Conservation (phyloP, 345 rosid species). For the Erucastrum elatum region DNA sequence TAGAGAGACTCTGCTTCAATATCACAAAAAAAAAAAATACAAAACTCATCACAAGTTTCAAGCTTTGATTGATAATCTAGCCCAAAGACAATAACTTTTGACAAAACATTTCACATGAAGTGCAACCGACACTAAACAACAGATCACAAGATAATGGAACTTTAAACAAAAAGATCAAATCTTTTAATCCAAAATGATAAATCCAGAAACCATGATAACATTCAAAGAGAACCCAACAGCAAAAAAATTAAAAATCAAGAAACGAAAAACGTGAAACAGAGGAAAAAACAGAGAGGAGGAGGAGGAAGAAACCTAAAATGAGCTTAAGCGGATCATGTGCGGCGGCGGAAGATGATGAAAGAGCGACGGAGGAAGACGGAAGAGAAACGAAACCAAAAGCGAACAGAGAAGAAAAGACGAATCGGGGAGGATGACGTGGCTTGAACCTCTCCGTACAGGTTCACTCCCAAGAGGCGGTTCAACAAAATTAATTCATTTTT, state of each 20-base stretch:
- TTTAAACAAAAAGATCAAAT: neutral
- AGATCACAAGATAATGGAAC: constrained; percentile 3
- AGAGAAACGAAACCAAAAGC: constrained; percentile 2
- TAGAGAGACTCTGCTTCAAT: no score
- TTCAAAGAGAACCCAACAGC: neutral
- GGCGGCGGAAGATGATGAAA: neutral
- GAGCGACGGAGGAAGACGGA: neutral
- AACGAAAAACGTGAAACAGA: neutral
- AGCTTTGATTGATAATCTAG: neutral
- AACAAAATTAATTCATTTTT: no score
- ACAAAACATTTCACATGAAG: neutral
- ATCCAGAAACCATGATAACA: neutral
- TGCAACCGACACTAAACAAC: neutral
- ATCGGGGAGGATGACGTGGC: no score
- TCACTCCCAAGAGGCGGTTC: no score
- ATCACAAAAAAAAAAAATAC: neutral
- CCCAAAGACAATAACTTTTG: neutral
- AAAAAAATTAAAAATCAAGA: neutral
- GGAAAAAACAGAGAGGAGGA: no score
- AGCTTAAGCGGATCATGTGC: constrained; percentile 54
- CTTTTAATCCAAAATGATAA: neutral
- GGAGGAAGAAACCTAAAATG: constrained; percentile 53
- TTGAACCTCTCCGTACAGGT: no score
- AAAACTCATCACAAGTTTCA: constrained; percentile 8
- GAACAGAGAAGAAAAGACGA: neutral